phyloP scores from a whole-genome alignment of 1,284 basidiomycete genomes.

The Puccinia triticina region DNA sequence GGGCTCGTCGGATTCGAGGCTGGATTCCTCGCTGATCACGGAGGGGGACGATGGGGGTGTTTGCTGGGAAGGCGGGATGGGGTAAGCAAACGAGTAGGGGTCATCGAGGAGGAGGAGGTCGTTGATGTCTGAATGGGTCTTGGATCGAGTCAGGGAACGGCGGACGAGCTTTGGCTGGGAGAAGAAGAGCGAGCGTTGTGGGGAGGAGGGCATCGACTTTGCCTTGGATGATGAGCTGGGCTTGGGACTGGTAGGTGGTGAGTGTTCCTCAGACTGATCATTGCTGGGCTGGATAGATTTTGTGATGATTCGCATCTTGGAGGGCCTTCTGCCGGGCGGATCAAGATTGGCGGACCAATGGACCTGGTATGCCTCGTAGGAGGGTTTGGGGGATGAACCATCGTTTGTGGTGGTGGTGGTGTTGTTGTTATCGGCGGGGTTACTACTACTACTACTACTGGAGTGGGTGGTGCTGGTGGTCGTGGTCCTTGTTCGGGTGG shows the following conservation, averaged over 20 bases:
- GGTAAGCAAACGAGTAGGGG: conserved; percentile 12
- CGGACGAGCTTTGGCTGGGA: not conserved
- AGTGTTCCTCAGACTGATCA: not conserved
- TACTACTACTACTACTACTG: too few relatives aligned
- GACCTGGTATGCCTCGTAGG: not conserved
- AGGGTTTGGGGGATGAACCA: not conserved
- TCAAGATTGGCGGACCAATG: not conserved
- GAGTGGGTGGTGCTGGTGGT: not conserved
- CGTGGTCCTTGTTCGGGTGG: conserved; percentile 3
- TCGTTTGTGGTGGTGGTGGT: not conserved
- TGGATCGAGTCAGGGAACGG: conserved; percentile 15
- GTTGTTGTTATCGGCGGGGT: not conserved
- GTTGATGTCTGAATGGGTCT: conserved; percentile 18
- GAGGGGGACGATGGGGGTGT: conserved; percentile 3
- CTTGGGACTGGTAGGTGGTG: not conserved
- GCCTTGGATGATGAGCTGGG: not conserved
- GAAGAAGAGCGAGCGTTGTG: not conserved
- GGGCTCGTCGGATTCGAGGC: not conserved
- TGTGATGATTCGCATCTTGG: not conserved
- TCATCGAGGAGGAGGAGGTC: not conserved
- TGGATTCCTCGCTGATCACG: not conserved
- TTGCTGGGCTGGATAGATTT: not conserved
- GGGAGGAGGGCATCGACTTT: conserved; percentile 21
- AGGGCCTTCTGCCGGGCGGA: not conserved
- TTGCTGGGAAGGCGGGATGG: not conserved